Evolutionary conservation across 225 moss, liverwort and hornwort species (phyloP), one percentile per base, ranked within the genome.

Genomic region (Sphagnum contortum): DNA sequence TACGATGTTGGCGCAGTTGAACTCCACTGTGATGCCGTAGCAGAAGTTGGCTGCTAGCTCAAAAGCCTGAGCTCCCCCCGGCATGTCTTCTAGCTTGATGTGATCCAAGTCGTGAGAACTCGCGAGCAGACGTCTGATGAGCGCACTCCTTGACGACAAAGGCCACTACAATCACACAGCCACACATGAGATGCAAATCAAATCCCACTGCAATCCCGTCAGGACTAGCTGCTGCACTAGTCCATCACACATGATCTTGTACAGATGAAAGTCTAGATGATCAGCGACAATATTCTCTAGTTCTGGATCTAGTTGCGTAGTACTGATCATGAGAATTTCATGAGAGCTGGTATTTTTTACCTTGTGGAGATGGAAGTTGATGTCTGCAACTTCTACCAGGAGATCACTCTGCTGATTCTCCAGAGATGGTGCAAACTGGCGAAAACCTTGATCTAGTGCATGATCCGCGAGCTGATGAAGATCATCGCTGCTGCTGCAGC

Each of bases 41-140:
- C 83, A 84, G 63, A 84, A 80, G 69, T 84, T 84, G 50, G 83
- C 83, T 10, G 74, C 80, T 9, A 84, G 74, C 60, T 84, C 83
- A 55, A 84, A 84, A 2, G 83, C 83, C 63, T 80, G 74, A 0
- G 77, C 70, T 9, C 83, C 83, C 44, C 83, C 83, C 0, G 83
- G 83, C 51, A 80, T 77, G 55, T 80, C 83, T 49, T 77, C 73
- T 64, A 84, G 47, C 44, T 61, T 68, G 56, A 84, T 61, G 67
- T 72, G 72, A 59, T 77, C 73, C 10, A 72, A 74, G 59, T 73
- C 83, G 3, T 75, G 73, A 46, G 73, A 80, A 50, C 74, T 77
- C 47, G 72, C 80, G 47, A 77, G 72, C 52, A 69, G 29, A 29
- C 29, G 29, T 29, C 29, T 29, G 29, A 29, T 29, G 29, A 29